phyloP scores from a whole-genome alignment of 225 moss, liverwort and hornwort species.

The Asterella californica region DNA sequence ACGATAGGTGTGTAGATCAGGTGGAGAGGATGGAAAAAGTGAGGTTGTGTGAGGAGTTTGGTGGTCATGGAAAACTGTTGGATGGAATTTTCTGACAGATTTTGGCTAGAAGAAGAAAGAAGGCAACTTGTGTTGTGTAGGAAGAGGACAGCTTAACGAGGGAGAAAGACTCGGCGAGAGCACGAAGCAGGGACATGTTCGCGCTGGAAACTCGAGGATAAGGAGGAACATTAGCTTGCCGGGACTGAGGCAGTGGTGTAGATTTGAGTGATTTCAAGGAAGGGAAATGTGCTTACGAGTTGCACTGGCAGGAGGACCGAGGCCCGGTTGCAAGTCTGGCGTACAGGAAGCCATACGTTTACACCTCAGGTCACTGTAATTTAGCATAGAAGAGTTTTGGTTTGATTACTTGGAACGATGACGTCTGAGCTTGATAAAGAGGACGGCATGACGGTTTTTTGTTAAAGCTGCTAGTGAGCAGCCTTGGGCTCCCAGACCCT shows the following conservation, averaged over 20 bases:
- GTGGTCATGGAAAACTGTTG: slow-evolving; percentile 19
- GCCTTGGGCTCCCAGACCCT: background rate
- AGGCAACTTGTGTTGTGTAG: slow-evolving; percentile 1
- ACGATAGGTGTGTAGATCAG: slow-evolving; percentile 7
- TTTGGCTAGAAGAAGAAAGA: slow-evolving; percentile 12
- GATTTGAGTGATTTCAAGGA: slow-evolving; percentile 15
- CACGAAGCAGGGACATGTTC: slow-evolving; percentile 21
- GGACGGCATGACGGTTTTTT: slow-evolving; percentile 4
- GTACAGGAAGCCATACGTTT: slow-evolving; percentile 8
- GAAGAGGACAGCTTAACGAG: background rate
- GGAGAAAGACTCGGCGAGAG: slow-evolving; percentile 10
- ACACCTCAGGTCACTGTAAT: background rate
- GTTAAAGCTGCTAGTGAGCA: background rate
- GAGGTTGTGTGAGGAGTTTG: slow-evolving; percentile 10
- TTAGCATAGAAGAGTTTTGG: background rate
- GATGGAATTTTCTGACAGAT: slow-evolving; percentile 15
- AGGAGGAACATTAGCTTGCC: background rate
- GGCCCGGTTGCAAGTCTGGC: slow-evolving; percentile 8
- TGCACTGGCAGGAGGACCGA: slow-evolving; percentile 3
- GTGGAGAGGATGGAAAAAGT: slow-evolving; percentile 6
- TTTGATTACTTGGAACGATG: slow-evolving; percentile 9
- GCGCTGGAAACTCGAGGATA: background rate
- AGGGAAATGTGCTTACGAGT: slow-evolving; percentile 9
- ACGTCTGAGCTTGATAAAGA: slow-evolving; percentile 21
- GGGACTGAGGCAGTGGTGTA: slow-evolving; percentile 10